phyloP scores from a whole-genome alignment of 2,329 filamentous ascomycete species.

The Malbranchea cinnamomea region DNA sequence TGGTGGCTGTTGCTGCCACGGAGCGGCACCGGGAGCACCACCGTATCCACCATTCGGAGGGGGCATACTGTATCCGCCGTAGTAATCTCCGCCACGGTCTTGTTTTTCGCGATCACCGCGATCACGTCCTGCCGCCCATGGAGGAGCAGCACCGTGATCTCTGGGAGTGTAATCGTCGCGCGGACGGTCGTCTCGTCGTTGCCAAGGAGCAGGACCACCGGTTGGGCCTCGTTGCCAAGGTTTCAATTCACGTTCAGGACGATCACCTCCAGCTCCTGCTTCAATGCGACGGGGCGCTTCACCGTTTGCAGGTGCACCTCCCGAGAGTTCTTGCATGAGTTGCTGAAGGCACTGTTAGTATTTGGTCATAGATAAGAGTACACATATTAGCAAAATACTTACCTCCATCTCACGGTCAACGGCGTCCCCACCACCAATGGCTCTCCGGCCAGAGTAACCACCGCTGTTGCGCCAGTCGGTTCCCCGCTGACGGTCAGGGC shows the following conservation, averaged over 20 bases:
- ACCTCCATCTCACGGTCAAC: slow-evolving; percentile 93
- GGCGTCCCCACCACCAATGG: slow-evolving; percentile 60
- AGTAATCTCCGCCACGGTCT: slow-evolving; percentile 24
- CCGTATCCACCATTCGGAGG: slow-evolving; percentile 26
- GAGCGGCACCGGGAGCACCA: slow-evolving; percentile 33
- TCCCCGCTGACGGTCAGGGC: slow-evolving; percentile 83
- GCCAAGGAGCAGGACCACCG: slow-evolving; percentile 66
- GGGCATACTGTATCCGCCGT: slow-evolving; percentile 16
- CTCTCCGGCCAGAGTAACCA: slow-evolving; percentile 32
- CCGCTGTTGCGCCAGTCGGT: slow-evolving; percentile 87
- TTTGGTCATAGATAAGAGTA: background rate
- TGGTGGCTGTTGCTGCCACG: slow-evolving; percentile 47
- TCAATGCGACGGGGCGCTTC: slow-evolving; percentile 68
- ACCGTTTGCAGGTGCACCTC: slow-evolving; percentile 45
- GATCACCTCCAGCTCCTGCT: slow-evolving; percentile 52
- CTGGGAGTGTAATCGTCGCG: slow-evolving; percentile 29
- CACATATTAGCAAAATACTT: slow-evolving; percentile 24
- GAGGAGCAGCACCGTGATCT: slow-evolving; percentile 14
- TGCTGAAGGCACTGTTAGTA: slow-evolving; percentile 41
- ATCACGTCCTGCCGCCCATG: slow-evolving; percentile 19
- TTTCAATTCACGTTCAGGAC: slow-evolving; percentile 44
- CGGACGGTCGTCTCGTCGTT: slow-evolving; percentile 41
- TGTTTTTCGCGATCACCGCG: slow-evolving; percentile 20
- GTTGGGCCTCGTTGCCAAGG: slow-evolving; percentile 83
- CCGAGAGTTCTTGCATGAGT: slow-evolving; percentile 94